phyloP scores from a whole-genome alignment of 164 flowering plant genomes.

The grape (Vitis vinifera) region DNA sequence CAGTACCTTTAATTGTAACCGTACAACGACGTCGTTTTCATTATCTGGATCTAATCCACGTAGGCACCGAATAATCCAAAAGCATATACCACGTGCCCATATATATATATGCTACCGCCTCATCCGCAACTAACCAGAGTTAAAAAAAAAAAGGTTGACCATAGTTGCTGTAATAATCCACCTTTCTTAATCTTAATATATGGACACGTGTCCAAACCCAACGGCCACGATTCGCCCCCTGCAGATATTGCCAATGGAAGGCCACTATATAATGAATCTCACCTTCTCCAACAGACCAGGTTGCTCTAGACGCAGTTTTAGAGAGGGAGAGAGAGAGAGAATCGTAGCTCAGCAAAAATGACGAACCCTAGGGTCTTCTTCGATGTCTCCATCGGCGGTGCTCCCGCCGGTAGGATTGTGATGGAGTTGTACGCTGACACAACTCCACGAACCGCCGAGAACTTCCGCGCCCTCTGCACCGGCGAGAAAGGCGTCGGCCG shows the following conservation, averaged over 20 bases:
- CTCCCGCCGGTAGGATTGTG: constrained; percentile 62
- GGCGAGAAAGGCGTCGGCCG: constrained; percentile 74
- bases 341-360: constrained; percentile 25
- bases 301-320: too few relatives aligned
- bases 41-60: neutral
- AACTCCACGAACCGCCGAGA: constrained; percentile 66
- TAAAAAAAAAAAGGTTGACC: neutral
- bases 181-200: too few relatives aligned
- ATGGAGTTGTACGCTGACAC: constrained; percentile 79
- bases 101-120: neutral
- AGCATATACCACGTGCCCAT: neutral
- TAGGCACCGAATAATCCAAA: neutral
- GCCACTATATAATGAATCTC: constrained; percentile 11
- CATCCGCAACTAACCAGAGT: neutral
- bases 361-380: constrained; percentile 79
- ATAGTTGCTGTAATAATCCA: too few relatives aligned
- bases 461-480: constrained; percentile 89
- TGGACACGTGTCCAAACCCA: constrained; percentile 16
- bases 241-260: constrained; percentile 1
- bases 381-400: constrained; percentile 69
- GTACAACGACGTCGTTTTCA: neutral
- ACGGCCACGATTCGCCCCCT: constrained; percentile 7
- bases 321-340: neutral
- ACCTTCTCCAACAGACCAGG: neutral
- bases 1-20: too few relatives aligned